phyloP scores from a whole-genome alignment of 2,329 filamentous ascomycete genomes.

The Whalleya microplaca region DNA sequence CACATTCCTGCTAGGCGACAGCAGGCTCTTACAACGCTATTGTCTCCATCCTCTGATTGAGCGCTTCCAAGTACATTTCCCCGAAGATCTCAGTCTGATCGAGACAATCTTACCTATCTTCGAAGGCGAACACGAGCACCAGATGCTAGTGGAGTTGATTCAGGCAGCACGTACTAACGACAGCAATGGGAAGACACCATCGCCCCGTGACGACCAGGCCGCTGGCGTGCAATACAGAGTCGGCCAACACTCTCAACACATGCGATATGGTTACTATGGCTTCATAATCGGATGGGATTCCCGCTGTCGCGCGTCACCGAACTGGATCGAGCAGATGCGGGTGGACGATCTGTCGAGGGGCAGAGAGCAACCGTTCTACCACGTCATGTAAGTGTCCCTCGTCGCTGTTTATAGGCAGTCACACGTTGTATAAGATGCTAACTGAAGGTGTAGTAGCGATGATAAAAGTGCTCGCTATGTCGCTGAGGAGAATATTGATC shows the following conservation, averaged over 20 bases:
- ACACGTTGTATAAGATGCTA: not conserved
- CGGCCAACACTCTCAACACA: conserved; percentile 65
- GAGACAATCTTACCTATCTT: not conserved
- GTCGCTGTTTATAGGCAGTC: not conserved
- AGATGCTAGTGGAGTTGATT: not conserved
- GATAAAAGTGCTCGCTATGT: conserved; percentile 67
- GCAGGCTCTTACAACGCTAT: conserved; percentile 2
- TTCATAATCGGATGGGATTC: conserved; percentile 66
- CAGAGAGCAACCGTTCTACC: conserved; percentile 67
- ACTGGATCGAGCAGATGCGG: conserved; percentile 65
- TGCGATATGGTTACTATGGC: conserved; percentile 63
- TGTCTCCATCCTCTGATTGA: conserved; percentile 8
- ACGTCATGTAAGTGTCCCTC: conserved; percentile 53
- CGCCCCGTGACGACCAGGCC: not conserved
- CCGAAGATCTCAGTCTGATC: conserved; percentile 16
- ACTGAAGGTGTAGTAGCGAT: conserved; percentile 44
- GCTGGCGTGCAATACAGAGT: conserved; percentile 46
- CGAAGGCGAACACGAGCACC: not conserved
- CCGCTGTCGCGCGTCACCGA: conserved; percentile 47
- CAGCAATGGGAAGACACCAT: not conserved
- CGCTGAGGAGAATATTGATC: conserved; percentile 72
- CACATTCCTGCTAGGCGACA: conserved; percentile 12
- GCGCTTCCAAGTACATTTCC: conserved; percentile 13
- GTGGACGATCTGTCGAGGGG: conserved; percentile 61
- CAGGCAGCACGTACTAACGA: not conserved